Conservation (phyloP, 1,284 basidiomycete species). For the Ceratobasidium sp. region DNA sequence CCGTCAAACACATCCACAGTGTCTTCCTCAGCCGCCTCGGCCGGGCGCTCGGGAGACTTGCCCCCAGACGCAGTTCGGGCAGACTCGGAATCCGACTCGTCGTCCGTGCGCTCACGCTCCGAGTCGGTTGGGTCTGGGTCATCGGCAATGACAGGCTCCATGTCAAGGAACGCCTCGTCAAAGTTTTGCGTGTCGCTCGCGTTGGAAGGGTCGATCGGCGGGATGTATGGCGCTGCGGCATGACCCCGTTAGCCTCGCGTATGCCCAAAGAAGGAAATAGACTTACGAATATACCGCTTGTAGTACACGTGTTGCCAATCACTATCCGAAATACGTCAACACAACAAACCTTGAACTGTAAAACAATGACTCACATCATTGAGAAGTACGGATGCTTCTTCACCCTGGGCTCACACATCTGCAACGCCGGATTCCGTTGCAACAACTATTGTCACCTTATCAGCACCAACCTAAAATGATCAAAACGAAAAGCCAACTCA, state of each 20-base stretch:
- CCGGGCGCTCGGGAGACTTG: conserved; percentile 59
- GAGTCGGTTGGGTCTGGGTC: conserved; percentile 59
- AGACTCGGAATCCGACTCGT: conserved; percentile 42
- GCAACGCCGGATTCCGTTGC: conserved; percentile 86
- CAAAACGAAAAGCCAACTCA: conserved; percentile 56
- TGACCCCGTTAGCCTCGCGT: not conserved
- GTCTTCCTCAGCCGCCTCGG: conserved; percentile 57
- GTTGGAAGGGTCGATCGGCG: conserved; percentile 89
- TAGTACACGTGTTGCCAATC: conserved; percentile 94
- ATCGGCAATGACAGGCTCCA: conserved; percentile 80
- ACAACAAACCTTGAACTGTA: not conserved
- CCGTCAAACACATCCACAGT: conserved; percentile 79
- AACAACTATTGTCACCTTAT: conserved; percentile 65
- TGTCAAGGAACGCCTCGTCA: conserved; percentile 94
- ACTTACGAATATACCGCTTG: conserved; percentile 89
- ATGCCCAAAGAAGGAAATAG: not conserved
- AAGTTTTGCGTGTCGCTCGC: conserved; percentile 98
- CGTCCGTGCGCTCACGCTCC: conserved; percentile 53
- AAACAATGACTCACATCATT: conserved; percentile 74
- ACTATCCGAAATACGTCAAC: conserved; percentile 54
- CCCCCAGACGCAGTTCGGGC: conserved; percentile 63
- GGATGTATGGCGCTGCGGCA: conserved; percentile 87
- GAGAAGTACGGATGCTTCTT: conserved; percentile 95
- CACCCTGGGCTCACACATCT: conserved; percentile 91
- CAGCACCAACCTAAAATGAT: conserved; percentile 1